Conservation (phyloP, 192 early-diverging fungal genomes). For the Umbelopsis vinacea region DNA sequence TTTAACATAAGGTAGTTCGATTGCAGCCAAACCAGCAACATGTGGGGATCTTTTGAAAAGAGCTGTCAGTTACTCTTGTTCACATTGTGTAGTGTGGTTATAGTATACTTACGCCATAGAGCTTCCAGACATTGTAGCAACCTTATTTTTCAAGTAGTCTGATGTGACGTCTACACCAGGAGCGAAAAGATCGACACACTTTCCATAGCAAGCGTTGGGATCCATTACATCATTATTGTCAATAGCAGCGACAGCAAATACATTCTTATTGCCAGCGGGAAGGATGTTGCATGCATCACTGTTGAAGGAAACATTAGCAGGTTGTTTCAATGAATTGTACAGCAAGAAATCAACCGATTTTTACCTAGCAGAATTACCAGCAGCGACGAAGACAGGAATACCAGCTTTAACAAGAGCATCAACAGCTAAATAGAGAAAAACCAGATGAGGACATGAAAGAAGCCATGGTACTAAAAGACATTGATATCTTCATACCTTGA, state of each 20-base stretch:
- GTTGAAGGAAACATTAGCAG: not conserved
- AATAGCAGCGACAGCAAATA: slow-evolving; percentile 87
- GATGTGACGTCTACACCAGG: slow-evolving; percentile 88
- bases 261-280: slow-evolving; percentile 63
- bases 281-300: slow-evolving; percentile 67
- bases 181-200: slow-evolving; percentile 93
- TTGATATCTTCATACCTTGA: not conserved
- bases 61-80: not conserved
- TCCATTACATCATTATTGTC: slow-evolving; percentile 79
- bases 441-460: not conserved
- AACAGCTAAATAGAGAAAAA: slow-evolving; percentile 39
- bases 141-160: slow-evolving; percentile 74
- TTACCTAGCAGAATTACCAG: slow-evolving; percentile 67
- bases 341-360: too few relatives aligned
- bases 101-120: slow-evolving; percentile 71
- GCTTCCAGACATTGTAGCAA: slow-evolving; percentile 92
- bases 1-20: slow-evolving; percentile 44
- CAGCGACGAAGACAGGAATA: slow-evolving; percentile 76
- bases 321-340: too few relatives aligned
- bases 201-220: slow-evolving; percentile 83
- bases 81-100: not conserved
- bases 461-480: not conserved
- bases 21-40: slow-evolving; percentile 85
- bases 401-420: slow-evolving; percentile 58
- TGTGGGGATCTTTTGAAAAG: slow-evolving; percentile 65